Base-by-base conservation (phyloP, 192 early-diverging fungal species). In the Backusella parvicylindrica region DNA sequence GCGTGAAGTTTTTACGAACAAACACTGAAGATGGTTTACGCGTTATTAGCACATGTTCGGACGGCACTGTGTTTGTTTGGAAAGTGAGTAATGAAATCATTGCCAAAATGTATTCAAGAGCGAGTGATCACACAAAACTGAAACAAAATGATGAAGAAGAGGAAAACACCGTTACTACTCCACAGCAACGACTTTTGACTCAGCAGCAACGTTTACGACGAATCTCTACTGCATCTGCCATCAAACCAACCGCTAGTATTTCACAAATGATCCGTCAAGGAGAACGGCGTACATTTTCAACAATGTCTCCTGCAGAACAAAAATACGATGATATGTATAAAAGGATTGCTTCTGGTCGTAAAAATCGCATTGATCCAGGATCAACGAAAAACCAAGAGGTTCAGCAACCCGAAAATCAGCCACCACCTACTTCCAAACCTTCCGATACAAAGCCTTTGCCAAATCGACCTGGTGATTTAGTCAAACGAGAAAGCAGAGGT, bases 11-110 rank as follows among this genome's bases (percentile, higher is more conserved):
- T 77, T 16, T 82, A 32, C 31, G 49, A 47, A 68, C 70, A 16
- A 13, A 36, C 16, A 67, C 67, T 0, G 53, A 60, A 28, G 65
- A 76, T 28, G 40, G 65, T 3, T 49, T 82, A 9, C 80, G 88
- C 11, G 71, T 95, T 7, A 78, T 93, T 33, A 89, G 90, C 1
- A 94, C 93, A 16, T 87, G 87, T 64, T 88, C 88, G 0, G 93
- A 95, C 73, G 93, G 93, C 9, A 93, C 89, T 30, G 81, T 95
- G 13, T 88, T 95, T 78, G 84, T 95, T 1, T 95, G 94, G 94
- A 83, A 82, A 56, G 64, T 94, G 6, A 81, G 84, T 6, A 75
- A 82, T 26, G 84, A 90, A 12, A 36, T 93, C 5, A 31, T 75
- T 30, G 64, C 73, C 0, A 70, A 72, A 35, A 79, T 79, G 77